phyloP scores from a whole-genome alignment of 2,329 filamentous ascomycete species.

The Diaporthe sp. region DNA sequence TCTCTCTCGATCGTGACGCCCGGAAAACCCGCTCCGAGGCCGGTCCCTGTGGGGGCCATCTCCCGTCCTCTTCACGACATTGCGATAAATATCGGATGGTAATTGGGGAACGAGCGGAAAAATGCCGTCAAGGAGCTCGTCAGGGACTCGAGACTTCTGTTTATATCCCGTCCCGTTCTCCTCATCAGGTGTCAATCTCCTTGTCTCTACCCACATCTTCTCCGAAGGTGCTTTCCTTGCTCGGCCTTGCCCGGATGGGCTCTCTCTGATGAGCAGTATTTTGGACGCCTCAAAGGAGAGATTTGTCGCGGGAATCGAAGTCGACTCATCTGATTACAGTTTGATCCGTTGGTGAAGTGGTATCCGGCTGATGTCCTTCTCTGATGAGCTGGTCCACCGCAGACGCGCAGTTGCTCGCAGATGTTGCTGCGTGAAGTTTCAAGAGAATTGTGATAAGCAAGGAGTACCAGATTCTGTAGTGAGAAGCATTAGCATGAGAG shows the following conservation, averaged over 20 bases:
- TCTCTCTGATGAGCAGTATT: neutral
- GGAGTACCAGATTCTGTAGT: neutral
- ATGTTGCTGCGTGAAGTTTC: neutral
- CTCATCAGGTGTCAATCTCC: slow-evolving; percentile 11
- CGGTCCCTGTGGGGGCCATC: slow-evolving; percentile 18
- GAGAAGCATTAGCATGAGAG: neutral
- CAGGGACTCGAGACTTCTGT: neutral
- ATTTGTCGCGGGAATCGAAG: neutral
- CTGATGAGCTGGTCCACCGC: neutral
- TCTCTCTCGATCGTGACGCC: neutral
- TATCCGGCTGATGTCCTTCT: neutral
- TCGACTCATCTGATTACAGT: neutral
- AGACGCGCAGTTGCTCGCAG: too few relatives aligned
- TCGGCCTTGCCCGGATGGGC: neutral
- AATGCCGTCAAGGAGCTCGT: neutral
- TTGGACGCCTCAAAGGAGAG: neutral
- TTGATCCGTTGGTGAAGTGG: neutral
- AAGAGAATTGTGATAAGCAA: neutral
- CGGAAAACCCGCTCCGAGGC: slow-evolving; percentile 6
- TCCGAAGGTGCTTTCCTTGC: neutral
- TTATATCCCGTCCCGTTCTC: neutral
- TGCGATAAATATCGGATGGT: slow-evolving; percentile 11
- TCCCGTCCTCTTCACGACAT: slow-evolving; percentile 10
- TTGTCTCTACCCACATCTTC: neutral
- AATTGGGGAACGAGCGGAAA: neutral